These are phyloP conservation scores for Xylaria nigripes DNA, from an alignment of 495 filamentous ascomycete genomes.

Conservation along the genomic window DNA sequence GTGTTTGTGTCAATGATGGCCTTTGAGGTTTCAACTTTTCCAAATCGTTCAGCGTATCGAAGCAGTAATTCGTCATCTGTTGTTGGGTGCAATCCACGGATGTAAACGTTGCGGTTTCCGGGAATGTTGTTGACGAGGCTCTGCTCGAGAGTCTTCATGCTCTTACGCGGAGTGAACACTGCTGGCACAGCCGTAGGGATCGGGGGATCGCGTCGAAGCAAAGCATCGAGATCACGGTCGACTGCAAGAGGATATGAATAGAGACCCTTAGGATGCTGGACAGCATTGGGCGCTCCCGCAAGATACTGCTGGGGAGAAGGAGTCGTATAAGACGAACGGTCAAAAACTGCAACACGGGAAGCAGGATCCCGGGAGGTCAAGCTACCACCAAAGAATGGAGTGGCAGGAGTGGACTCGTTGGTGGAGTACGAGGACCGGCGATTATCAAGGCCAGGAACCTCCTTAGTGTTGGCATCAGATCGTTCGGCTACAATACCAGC, in stretches of 20 bases:
- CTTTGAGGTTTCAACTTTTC: constrained; percentile 86
- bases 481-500: constrained; percentile 30
- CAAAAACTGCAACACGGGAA: constrained; percentile 47
- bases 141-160: constrained; percentile 75
- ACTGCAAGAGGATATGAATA: constrained; percentile 37
- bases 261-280: constrained; percentile 41
- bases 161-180: constrained; percentile 64
- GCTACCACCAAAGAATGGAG: constrained; percentile 48
- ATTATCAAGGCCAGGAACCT: constrained; percentile 51
- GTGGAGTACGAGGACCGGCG: constrained; percentile 61
- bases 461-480: constrained; percentile 33
- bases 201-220: constrained; percentile 64
- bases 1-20: constrained; percentile 92
- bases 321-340: constrained; percentile 53
- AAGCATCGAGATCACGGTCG: constrained; percentile 57
- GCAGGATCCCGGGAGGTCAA: constrained; percentile 44
- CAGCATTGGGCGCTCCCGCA: constrained; percentile 22
- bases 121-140: constrained; percentile 82
- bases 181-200: constrained; percentile 89
- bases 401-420: constrained; percentile 57
- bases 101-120: constrained; percentile 90
- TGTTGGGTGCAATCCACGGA: constrained; percentile 86
- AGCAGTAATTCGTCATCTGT: constrained; percentile 87
- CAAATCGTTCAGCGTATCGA: constrained; percentile 76
- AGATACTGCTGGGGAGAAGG: constrained; percentile 57